Evolutionary conservation across 257 asterid genomes (phyloP).

Genomic region (Nicotiana paniculata): DNA sequence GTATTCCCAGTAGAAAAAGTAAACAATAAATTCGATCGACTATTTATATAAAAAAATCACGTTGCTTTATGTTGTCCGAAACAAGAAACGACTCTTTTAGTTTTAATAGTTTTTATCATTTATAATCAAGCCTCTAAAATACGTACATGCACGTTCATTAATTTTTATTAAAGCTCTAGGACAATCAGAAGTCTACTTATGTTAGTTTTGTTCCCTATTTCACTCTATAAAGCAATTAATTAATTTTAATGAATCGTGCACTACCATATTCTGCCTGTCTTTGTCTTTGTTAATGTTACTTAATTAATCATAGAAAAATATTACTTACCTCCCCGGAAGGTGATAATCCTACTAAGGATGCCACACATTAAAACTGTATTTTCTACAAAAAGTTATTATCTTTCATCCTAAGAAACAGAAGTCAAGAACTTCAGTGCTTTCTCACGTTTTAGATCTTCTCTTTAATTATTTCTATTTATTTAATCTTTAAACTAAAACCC

Average conservation of each 20-base stretch:
- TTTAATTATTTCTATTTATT: background rate
- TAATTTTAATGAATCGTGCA: background rate
- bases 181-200: background rate
- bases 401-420: background rate
- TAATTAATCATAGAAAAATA: background rate
- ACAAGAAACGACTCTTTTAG: no score
- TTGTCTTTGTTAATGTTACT: background rate
- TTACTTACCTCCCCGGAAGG: background rate
- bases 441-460: background rate
- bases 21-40: no score
- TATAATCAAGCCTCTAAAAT: no score
- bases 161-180: background rate
- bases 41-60: no score
- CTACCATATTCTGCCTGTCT: conserved; percentile 10
- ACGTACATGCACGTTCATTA: background rate
- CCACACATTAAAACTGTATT: conserved; percentile 9
- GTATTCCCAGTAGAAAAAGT: no score
- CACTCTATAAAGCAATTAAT: background rate
- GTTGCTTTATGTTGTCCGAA: no score
- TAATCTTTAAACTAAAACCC: no score
- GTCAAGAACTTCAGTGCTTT: background rate
- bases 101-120: no score
- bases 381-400: background rate
- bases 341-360: conserved; percentile 22
- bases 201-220: background rate